These are phyloP conservation scores for Sherardia arvensis DNA, from an alignment of 257 asterid genomes.

Conservation along the genomic window DNA sequence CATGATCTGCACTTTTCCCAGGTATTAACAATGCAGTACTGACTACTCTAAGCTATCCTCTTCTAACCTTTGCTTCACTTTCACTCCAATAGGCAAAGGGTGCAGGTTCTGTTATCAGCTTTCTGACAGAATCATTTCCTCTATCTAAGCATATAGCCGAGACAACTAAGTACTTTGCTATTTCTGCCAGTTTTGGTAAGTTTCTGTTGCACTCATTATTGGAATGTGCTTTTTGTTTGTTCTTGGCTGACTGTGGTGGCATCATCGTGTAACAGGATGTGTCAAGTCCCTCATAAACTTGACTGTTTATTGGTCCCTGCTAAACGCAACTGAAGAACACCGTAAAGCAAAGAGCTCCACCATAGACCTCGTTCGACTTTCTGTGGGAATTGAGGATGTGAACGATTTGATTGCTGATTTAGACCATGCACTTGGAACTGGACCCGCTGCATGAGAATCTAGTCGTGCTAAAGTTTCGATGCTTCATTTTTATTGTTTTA, in stretches of 20 bases:
- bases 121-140: slow-evolving; percentile 63
- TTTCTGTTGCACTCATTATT: neutral
- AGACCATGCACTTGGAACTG: slow-evolving; percentile 52
- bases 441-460: slow-evolving; percentile 20
- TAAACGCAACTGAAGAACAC: slow-evolving; percentile 52
- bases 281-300: slow-evolving; percentile 73
- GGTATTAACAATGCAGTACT: slow-evolving; percentile 26
- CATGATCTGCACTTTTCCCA: slow-evolving; percentile 65
- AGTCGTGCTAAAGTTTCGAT: neutral
- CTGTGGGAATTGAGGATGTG: slow-evolving; percentile 82
- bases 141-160: slow-evolving; percentile 80
- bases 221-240: neutral
- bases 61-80: neutral
- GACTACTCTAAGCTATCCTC: neutral
- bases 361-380: slow-evolving; percentile 65
- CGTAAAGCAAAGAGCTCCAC: slow-evolving; percentile 64
- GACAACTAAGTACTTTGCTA: slow-evolving; percentile 63
- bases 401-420: slow-evolving; percentile 76
- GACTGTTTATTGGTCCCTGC: slow-evolving; percentile 79
- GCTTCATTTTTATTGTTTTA: neutral
- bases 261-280: slow-evolving; percentile 36
- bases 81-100: slow-evolving; percentile 64
- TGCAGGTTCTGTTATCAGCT: slow-evolving; percentile 88
- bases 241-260: neutral
- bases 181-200: slow-evolving; percentile 82